Evolutionary conservation across 352 stramenopile genomes (phyloP).

Genomic region (Pythium scleroteichum): DNA sequence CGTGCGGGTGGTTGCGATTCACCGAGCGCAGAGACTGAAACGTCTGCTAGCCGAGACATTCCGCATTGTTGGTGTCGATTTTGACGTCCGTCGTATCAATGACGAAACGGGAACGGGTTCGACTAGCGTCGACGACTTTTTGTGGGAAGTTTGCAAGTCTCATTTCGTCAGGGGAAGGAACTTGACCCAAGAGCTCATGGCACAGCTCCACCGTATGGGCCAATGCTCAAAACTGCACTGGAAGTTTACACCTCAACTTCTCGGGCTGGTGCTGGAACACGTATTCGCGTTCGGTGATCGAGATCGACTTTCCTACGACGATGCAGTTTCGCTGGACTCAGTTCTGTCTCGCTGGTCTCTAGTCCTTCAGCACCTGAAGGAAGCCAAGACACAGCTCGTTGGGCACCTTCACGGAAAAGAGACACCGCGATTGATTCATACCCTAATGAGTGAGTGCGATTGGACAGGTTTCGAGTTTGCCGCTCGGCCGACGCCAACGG

Average conservation of each 20-base stretch:
- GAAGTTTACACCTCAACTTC: constrained; percentile 62
- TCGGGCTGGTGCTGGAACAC: constrained; percentile 59
- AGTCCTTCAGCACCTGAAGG: constrained; percentile 46
- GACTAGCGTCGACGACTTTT: constrained; percentile 35
- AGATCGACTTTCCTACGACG: constrained; percentile 47
- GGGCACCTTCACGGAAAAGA: constrained; percentile 61
- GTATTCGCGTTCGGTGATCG: constrained; percentile 51
- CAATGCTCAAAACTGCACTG: constrained; percentile 53
- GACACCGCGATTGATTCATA: constrained; percentile 54
- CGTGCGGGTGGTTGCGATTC: constrained; percentile 49
- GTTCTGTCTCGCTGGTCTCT: constrained; percentile 57
- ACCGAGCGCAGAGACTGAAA: constrained; percentile 49
- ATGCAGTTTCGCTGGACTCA: constrained; percentile 49
- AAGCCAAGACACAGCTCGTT: constrained; percentile 60
- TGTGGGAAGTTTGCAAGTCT: constrained; percentile 61
- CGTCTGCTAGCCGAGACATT: constrained; percentile 63
- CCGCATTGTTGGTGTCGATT: constrained; percentile 57
- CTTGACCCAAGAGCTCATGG: constrained; percentile 39
- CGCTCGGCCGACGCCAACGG: constrained; percentile 7
- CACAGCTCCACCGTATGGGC: constrained; percentile 50
- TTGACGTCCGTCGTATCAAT: constrained; percentile 49
- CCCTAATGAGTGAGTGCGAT: constrained; percentile 61
- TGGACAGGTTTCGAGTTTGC: constrained; percentile 65
- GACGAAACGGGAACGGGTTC: neutral
- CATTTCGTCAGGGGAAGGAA: constrained; percentile 37